Base-by-base conservation (phyloP, 164 flowering plant species). In the Hamamelis virginiana region DNA sequence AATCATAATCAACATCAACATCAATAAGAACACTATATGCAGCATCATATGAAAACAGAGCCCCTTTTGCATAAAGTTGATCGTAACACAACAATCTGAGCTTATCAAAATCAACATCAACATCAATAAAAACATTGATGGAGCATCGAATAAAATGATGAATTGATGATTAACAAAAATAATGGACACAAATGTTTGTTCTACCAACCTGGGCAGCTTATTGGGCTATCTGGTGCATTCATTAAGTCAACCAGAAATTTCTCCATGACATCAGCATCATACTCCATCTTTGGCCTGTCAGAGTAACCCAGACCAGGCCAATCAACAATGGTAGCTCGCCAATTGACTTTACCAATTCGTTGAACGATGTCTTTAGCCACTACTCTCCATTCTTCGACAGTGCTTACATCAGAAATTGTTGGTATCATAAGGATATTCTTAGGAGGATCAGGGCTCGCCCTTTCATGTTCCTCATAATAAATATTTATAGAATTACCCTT, bases 231-330 rank as follows among this genome's bases (percentile, higher is more conserved):
- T 8, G 93, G 80, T 5, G 93, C 74, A 77, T 80, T 89, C 21
- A 91, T 75, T 66, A 92, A 85, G 64, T 94, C 92, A 62, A 87
- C 89, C 72, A 94, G 74, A 75, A 94, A 94, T 51, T 80, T 86
- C 84, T 94, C 97, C 96, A 94, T 88, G 11, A 92, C 87, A 79
- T 92, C 91, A 9, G 97, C 92, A 80, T 83, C 81, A 59, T 91
- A 94, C 71, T 94, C 91, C 70, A 91, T 77, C 76, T 87, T 91
- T 15, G 96, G 97, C 66, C 94, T 75, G 69, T 85, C 96, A 25
- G 97, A 94, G 81, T 75, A 89, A 63, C 97, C 98, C 66, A 94
- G 69, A 62, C 97, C 97, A 75, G 98, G 98, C 97, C 97, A 94
- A 78, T 94, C 98, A 56, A 94, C 88, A 75, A 94, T 85, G 11